A percentile compares a stretch with the other conserved stretches of the same genome.
These are phyloP conservation scores for Annulohypoxylon maeteangense DNA, from an alignment of 495 filamentous ascomycete genomes.

Conservation along the genomic window DNA sequence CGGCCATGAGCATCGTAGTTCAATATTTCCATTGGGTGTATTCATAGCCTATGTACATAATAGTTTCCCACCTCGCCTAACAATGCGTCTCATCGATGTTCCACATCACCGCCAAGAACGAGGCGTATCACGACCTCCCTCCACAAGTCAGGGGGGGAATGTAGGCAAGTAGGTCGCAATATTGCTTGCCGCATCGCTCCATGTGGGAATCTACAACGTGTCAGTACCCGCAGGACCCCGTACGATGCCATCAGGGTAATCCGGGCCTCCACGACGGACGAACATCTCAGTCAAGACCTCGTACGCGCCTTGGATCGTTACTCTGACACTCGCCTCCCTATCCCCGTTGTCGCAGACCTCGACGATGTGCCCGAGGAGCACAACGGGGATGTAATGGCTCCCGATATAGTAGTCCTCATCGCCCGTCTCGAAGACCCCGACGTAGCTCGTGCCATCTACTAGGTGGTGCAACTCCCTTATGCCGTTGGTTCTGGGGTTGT, in stretches of 20 bases:
- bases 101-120: neutral
- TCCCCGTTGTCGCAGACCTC: neutral
- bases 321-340: neutral
- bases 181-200: neutral
- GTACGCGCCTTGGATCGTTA: constrained; percentile 13
- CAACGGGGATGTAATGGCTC: neutral
- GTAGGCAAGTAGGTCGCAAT: neutral
- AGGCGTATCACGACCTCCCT: neutral
- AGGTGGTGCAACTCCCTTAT: neutral
- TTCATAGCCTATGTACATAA: neutral
- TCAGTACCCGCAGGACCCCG: neutral
- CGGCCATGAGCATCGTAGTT: neutral
- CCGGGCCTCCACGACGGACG: neutral
- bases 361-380: constrained; percentile 18
- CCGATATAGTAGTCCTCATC: neutral
- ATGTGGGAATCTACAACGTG: neutral
- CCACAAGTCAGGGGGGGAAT: neutral
- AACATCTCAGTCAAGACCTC: constrained; percentile 18
- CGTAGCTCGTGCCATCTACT: neutral
- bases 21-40: neutral
- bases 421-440: neutral
- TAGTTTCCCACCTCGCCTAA: neutral
- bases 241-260: neutral
- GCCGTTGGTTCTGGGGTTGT: neutral
- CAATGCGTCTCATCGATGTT: neutral